Evolutionary conservation across 441 rosid genomes (phyloP).

Genomic region (Raphanus hybrid): DNA sequence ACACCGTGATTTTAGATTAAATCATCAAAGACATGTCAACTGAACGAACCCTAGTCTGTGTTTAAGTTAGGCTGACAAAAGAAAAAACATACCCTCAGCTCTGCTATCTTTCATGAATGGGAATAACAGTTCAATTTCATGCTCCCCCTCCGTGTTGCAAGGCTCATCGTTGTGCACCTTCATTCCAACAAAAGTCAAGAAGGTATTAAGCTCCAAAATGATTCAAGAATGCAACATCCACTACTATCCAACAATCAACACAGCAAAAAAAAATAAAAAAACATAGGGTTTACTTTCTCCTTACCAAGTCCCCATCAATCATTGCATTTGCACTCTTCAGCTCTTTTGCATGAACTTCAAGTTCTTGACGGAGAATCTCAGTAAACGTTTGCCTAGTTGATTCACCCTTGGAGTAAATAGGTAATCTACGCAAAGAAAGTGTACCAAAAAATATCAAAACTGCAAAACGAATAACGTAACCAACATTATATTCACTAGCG

Average conservation of each 20-base stretch:
- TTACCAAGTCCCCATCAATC: conserved; percentile 85
- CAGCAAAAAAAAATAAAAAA: not conserved
- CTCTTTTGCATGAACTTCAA: conserved; percentile 64
- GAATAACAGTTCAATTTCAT: conserved; percentile 77
- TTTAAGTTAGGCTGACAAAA: not conserved
- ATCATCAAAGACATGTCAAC: not conserved
- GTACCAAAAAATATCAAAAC: not conserved
- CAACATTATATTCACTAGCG: conserved; percentile 8
- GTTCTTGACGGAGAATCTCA: conserved; percentile 67
- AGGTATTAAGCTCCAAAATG: conserved; percentile 3
- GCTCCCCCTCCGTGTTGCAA: conserved; percentile 58
- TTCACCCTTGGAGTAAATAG: conserved; percentile 51
- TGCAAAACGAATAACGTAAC: not conserved
- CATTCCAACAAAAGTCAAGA: conserved; percentile 11
- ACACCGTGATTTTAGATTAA: conserved; percentile 39
- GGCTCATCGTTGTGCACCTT: conserved; percentile 73
- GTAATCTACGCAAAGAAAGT: conserved; percentile 53
- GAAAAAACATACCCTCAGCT: conserved; percentile 55
- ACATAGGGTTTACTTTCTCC: conserved; percentile 12
- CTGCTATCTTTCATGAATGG: conserved; percentile 69
- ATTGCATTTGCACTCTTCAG: conserved; percentile 72
- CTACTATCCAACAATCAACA: not conserved
- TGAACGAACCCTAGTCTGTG: not conserved
- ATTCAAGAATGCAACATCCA: not conserved
- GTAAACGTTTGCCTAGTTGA: conserved; percentile 50